A percentile compares a stretch with the other conserved stretches of the same genome.
phyloP scores from a whole-genome alignment of 2,329 filamentous ascomycete species.

The Kalmusia sp. region DNA sequence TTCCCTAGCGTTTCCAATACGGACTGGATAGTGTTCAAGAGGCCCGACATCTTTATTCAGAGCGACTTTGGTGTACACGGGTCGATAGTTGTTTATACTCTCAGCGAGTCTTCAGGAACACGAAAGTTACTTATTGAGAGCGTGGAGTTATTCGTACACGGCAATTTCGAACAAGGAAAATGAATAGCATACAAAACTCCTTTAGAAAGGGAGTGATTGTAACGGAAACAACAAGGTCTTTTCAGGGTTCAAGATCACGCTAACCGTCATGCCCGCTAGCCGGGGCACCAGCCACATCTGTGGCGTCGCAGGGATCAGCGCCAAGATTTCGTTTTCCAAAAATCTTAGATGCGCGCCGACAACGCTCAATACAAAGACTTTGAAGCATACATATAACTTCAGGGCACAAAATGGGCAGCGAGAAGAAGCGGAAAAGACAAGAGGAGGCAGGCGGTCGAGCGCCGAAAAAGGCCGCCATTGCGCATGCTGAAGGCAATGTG shows the following conservation, averaged over 20 bases:
- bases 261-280: conserved; percentile 3
- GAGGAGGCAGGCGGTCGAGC: conserved; percentile 36
- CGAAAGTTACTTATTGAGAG: no score
- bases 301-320: conserved; percentile 9
- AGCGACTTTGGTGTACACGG: neutral
- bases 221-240: neutral
- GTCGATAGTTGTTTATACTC: neutral
- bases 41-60: conserved; percentile 29
- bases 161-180: no score
- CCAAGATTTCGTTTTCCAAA: conserved; percentile 33
- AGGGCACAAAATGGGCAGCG: conserved; percentile 36
- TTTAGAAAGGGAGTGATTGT: no score
- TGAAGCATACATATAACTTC: conserved; percentile 1
- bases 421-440: conserved; percentile 49
- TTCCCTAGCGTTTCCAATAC: conserved; percentile 19
- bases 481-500: conserved; percentile 47
- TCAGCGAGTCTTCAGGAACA: no score
- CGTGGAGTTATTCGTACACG: no score
- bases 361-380: conserved; percentile 4
- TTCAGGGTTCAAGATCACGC: conserved; percentile 1
- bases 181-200: no score
- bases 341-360: conserved; percentile 21
- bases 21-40: conserved; percentile 31
- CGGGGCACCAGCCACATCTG: conserved; percentile 10
- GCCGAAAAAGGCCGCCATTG: conserved; percentile 55